phyloP scores from a whole-genome alignment of 352 stramenopile genomes.

The Pythium aristosporum region DNA sequence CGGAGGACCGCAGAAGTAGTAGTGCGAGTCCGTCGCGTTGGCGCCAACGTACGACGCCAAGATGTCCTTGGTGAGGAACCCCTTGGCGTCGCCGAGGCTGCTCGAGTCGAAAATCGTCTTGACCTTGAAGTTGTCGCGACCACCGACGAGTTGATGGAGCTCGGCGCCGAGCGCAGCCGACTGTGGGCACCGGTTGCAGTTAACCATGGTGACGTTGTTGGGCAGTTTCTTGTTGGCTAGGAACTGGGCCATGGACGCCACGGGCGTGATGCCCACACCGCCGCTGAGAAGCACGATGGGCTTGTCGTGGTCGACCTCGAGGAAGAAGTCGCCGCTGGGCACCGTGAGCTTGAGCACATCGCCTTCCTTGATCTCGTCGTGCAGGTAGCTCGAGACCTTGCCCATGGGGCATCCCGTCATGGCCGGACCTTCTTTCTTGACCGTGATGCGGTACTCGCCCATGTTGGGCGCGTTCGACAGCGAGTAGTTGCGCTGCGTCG shows the following conservation, averaged over 20 bases:
- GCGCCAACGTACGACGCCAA: constrained; percentile 35
- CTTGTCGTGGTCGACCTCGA: constrained; percentile 39
- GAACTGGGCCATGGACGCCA: constrained; percentile 49
- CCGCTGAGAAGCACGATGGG: constrained; percentile 57
- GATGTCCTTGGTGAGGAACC: constrained; percentile 32
- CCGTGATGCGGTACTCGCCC: constrained; percentile 53
- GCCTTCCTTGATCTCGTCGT: constrained; percentile 50
- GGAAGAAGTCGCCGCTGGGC: constrained; percentile 55
- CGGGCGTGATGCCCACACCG: constrained; percentile 59
- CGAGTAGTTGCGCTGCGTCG: constrained; percentile 60
- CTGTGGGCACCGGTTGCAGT: constrained; percentile 41
- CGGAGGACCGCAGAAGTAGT: constrained; percentile 60
- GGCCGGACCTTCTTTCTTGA: constrained; percentile 49
- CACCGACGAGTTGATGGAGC: constrained; percentile 31
- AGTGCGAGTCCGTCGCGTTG: constrained; percentile 35
- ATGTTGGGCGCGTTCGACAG: constrained; percentile 38
- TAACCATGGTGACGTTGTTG: constrained; percentile 42
- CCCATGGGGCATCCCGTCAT: constrained; percentile 34
- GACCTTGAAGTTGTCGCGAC: constrained; percentile 36
- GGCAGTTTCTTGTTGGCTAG: constrained; percentile 29
- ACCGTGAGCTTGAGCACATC: constrained; percentile 48
- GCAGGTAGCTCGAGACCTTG: constrained; percentile 54
- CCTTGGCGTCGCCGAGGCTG: constrained; percentile 14
- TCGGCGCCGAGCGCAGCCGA: constrained; percentile 35
- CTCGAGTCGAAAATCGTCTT: constrained; percentile 34